Base-by-base conservation (phyloP, 257 asterid genomes). In the Solanum pennellii region DNA sequence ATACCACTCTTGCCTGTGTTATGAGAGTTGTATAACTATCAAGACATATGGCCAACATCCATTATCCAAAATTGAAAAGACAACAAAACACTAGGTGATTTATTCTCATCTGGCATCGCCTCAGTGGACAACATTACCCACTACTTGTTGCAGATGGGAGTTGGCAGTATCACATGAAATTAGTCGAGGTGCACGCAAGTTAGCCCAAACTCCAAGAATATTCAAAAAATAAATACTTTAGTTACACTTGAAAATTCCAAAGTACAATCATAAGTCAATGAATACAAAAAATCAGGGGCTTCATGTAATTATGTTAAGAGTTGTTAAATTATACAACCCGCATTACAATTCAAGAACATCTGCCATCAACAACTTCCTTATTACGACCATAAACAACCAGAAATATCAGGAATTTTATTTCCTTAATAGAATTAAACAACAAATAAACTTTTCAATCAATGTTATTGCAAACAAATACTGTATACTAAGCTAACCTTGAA, bases 401-500 rank as follows among this genome's bases (percentile, higher is more conserved):
- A 35, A 20, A 59, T 20, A 31, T 13, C 49, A n/a, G 29, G 87
- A 27, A 72, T 72, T 72, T 14, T 39, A 72, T 20, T n/a, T 31
- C 66, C 44, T 21, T 37, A 1, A 15, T 56, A 12, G 52, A 85
- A 87, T 77, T 21, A 5, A 18, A 39, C 21, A 44, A 33, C 68
- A 12, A 76, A 52, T n/a, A 42, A 42, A 76, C 60, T 15, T 42
- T 76, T 41, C 23, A 76, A 76, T 42, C 60, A 42, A 42, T 42
- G 60, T 42, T 41, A 42, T 15, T 77, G 62, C n/a, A 45, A 77
- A 42, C 14, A 44, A 76, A 31, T 65, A 80, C 60, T 16, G 60
- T 1, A 14, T 65, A 39, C 11, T 21, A 33, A 25, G 15, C 42
- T 76, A 60, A 93, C 99, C 98, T 91, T 95, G 98, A 86, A 97